Evolutionary conservation across 768 basidiomycete species (phyloP).

Genomic region (Suillus subaureus): DNA sequence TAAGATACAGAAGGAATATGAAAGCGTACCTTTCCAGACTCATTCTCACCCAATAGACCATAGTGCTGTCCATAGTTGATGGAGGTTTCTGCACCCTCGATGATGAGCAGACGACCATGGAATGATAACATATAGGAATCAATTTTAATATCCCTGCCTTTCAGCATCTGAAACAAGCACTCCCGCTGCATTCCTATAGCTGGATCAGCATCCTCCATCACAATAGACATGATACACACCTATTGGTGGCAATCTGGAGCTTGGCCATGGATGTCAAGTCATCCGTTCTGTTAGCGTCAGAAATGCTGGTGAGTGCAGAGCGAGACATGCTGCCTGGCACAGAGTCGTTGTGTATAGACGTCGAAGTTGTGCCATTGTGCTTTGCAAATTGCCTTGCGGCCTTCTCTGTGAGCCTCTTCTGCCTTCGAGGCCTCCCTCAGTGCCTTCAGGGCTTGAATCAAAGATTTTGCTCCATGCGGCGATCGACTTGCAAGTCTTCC

Average conservation of each 20-base stretch:
- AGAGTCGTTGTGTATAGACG: slow-evolving; percentile 67
- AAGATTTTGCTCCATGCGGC: no score
- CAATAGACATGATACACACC: slow-evolving; percentile 44
- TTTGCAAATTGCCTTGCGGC: no score
- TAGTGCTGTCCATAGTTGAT: no score
- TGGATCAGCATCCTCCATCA: slow-evolving; percentile 12
- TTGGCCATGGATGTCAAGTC: slow-evolving; percentile 60
- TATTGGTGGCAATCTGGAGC: slow-evolving; percentile 82
- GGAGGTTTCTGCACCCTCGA: no score
- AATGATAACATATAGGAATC: no score
- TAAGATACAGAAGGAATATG: slow-evolving; percentile 12
- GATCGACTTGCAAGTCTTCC: no score
- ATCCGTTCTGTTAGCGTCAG: slow-evolving; percentile 78
- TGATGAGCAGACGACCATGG: no score
- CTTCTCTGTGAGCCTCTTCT: no score
- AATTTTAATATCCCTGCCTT: no score
- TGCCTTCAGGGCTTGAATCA: slow-evolving; percentile 11
- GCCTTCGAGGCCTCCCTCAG: no score
- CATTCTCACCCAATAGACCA: no score
- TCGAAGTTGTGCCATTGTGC: slow-evolving; percentile 41
- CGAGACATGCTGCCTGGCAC: slow-evolving; percentile 60
- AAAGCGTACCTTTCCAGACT: slow-evolving; percentile 85
- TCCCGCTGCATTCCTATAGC: slow-evolving; percentile 78
- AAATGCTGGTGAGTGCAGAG: slow-evolving; percentile 83
- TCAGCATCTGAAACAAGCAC: slow-evolving; percentile 89